phyloP scores from a whole-genome alignment of 1,284 basidiomycete genomes.

The Hortiboletus rubellus region DNA sequence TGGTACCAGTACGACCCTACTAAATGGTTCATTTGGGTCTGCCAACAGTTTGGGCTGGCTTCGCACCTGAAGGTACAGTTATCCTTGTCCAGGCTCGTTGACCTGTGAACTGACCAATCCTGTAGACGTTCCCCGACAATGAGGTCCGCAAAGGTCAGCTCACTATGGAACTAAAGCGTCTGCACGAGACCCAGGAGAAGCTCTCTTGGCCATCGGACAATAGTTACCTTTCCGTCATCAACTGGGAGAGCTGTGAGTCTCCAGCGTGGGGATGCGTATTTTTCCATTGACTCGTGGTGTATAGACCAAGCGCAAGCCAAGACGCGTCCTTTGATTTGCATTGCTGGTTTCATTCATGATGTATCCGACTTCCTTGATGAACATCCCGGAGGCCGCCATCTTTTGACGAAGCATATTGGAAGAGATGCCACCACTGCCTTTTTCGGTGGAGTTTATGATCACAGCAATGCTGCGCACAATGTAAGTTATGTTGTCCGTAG shows the following conservation, averaged over 20 bases:
- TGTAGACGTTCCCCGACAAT: constrained; percentile 82
- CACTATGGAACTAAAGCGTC: constrained; percentile 88
- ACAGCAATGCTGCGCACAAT: constrained; percentile 90
- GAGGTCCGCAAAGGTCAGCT: constrained; percentile 91
- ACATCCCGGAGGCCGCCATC: constrained; percentile 77
- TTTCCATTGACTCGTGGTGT: constrained; percentile 7
- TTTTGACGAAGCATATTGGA: constrained; percentile 72
- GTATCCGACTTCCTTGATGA: constrained; percentile 85
- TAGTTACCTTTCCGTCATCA: constrained; percentile 77
- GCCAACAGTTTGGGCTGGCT: constrained; percentile 70
- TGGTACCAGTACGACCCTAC: constrained; percentile 92
- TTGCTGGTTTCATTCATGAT: constrained; percentile 92
- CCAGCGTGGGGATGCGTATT: not conserved
- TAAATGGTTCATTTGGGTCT: constrained; percentile 87
- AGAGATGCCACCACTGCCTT: constrained; percentile 90
- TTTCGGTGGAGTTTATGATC: constrained; percentile 93
- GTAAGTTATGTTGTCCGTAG: constrained; percentile 40
- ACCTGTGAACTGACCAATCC: not conserved
- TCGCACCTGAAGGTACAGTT: constrained; percentile 73
- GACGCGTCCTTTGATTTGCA: constrained; percentile 75
- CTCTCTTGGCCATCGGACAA: constrained; percentile 80
- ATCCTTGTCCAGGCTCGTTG: not conserved
- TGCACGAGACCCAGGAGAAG: constrained; percentile 68
- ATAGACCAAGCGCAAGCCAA: constrained; percentile 74
- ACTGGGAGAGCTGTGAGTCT: constrained; percentile 80